Evolutionary conservation across 805 yeast species (phyloP).

Genomic region (Brettanomyces naardenensis): DNA sequence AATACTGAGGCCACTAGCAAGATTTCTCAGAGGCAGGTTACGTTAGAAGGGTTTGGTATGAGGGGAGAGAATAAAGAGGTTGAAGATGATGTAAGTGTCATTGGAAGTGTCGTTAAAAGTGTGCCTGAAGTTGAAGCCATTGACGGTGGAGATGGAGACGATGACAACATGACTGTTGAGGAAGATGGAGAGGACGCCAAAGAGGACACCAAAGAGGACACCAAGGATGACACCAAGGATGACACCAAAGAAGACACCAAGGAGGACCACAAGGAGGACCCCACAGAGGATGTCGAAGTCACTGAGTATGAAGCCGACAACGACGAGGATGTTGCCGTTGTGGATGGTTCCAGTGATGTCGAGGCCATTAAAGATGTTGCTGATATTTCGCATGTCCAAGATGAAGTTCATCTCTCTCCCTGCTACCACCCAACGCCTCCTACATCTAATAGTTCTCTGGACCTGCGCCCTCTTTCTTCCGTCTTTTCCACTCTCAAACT

Average conservation of each 20-base stretch:
- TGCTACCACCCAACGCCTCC: too few relatives aligned
- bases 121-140: not conserved
- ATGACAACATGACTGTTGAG: constrained; percentile 8
- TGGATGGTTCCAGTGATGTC: constrained; percentile 3
- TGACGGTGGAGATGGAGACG: constrained; percentile 7
- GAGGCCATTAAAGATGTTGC: too few relatives aligned
- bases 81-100: not conserved
- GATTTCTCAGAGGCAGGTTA: constrained; percentile 2
- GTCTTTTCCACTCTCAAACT: not conserved
- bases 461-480: too few relatives aligned
- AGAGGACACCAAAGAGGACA: too few relatives aligned
- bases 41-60: constrained; percentile 1
- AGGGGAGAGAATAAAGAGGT: not conserved
- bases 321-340: too few relatives aligned
- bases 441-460: too few relatives aligned
- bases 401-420: too few relatives aligned
- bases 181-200: constrained; percentile 1
- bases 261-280: constrained; percentile 2
- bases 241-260: too few relatives aligned
- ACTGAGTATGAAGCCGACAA: too few relatives aligned
- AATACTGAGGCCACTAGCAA: constrained; percentile 5
- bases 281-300: constrained; percentile 4
- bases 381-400: too few relatives aligned
- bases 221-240: too few relatives aligned
- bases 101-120: not conserved